phyloP scores from a whole-genome alignment of 1,284 basidiomycete genomes.

The Cutaneotrichosporon mucoides region DNA sequence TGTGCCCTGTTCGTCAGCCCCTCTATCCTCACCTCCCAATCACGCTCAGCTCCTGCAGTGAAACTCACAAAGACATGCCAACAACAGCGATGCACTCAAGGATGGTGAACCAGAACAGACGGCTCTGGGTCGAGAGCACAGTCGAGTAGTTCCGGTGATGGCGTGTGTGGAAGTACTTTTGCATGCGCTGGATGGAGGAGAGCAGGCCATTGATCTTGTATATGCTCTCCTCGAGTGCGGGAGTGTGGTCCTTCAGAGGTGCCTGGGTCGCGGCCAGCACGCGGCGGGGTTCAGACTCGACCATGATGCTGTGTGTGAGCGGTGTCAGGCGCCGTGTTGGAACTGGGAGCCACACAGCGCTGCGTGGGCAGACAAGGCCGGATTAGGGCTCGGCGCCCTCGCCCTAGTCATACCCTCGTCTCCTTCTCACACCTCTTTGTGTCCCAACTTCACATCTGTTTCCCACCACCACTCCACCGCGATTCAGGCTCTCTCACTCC shows the following conservation, averaged over 20 bases:
- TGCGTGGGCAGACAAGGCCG: too few relatives aligned
- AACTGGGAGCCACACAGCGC: too few relatives aligned
- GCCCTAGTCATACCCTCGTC: too few relatives aligned
- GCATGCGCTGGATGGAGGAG: slow-evolving; percentile 78
- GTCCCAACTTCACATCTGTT: too few relatives aligned
- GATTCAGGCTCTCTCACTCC: too few relatives aligned
- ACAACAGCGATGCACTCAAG: slow-evolving; percentile 71
- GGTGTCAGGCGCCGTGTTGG: too few relatives aligned
- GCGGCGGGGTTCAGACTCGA: slow-evolving; percentile 86
- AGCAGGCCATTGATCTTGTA: slow-evolving; percentile 82
- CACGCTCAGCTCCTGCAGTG: too few relatives aligned
- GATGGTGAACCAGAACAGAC: slow-evolving; percentile 84
- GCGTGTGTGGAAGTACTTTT: slow-evolving; percentile 63
- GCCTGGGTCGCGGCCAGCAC: slow-evolving; percentile 68
- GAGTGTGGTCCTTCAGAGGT: slow-evolving; percentile 78
- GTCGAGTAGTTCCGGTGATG: slow-evolving; percentile 42
- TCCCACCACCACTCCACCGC: too few relatives aligned
- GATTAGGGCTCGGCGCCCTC: too few relatives aligned
- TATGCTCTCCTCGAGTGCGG: slow-evolving; percentile 84
- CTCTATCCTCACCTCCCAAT: too few relatives aligned
- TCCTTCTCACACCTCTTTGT: too few relatives aligned
- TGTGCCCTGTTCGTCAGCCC: slow-evolving; percentile 58
- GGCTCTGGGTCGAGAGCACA: slow-evolving; percentile 36
- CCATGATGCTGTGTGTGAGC: slow-evolving; percentile 64
- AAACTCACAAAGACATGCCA: slow-evolving; percentile 62